Base-by-base conservation (phyloP, 192 early-diverging fungal species). In the Mortierella hygrophila region DNA sequence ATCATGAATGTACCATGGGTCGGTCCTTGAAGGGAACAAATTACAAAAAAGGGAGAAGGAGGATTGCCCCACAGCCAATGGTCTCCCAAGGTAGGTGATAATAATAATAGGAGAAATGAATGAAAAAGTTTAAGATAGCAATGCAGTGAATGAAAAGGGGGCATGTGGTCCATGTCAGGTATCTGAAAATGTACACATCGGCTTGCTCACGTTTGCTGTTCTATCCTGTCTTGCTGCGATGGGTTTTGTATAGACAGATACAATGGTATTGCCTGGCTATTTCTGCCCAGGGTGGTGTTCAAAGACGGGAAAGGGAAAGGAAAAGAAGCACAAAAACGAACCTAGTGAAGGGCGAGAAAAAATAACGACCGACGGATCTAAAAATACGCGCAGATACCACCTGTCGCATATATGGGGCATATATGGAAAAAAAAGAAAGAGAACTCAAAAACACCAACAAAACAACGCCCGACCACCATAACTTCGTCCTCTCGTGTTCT, bases 381-480 rank as follows among this genome's bases (percentile, higher is more conserved):
- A 65, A 65, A 65, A 65, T 65, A 65, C n/a, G 60, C 60, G 60
- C 60, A 65, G 60, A 65, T 65, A 65, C 60, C 60, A 65, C 60
- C 60, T 65, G 32, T 65, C 60, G 60, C 60, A 65, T 65, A 65
- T 29, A 0, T 49, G 47, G 44, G 60, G 60, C 60, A 32, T 8
- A 13, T 57, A n/a, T 11, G 26, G 26, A 32, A 32, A 32, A 65
- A 65, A 15, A 32, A 29, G 32, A 32, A 26, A 63, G 32, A 32
- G 26, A 63, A 10, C 60, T 32, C 60, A 65, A 65, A 2, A 65
- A 65, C n/a, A 63, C n/a, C 54, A 57, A 26, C 16, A n/a, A 32
- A 65, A 32, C n/a, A 35, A 15, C n/a, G 60, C 60, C 60, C n/a
- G 15, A 26, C 26, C 26, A 26, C 60, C n/a, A 63, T n/a, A 6